Evolutionary conservation across 2,329 filamentous ascomycete species (phyloP).

Genomic region (Ophiostoma populinum): DNA sequence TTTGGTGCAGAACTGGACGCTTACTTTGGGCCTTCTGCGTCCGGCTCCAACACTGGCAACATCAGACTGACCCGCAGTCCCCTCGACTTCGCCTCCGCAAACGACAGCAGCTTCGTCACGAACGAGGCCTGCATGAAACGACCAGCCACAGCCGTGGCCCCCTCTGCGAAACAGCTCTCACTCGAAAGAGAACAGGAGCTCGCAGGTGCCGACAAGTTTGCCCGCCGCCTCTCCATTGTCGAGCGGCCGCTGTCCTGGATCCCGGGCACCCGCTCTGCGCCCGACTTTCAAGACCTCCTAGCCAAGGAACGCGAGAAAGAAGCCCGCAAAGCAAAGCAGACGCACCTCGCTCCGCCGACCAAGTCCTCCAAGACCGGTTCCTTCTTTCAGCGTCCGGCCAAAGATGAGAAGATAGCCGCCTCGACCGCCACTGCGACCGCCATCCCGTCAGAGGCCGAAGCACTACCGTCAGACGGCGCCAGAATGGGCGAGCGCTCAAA

Average conservation of each 20-base stretch:
- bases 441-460: not conserved
- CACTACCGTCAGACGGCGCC: constrained; percentile 3
- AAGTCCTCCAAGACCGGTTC: not conserved
- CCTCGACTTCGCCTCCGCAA: not conserved
- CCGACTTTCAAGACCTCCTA: constrained; percentile 19
- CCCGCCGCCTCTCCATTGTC: constrained; percentile 28
- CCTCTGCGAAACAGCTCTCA: not conserved
- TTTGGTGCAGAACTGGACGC: constrained; percentile 2
- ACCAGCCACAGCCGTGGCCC: constrained; percentile 2
- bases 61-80: not conserved
- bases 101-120: not conserved
- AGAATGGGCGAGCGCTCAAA: constrained; percentile 14
- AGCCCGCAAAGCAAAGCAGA: not conserved
- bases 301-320: constrained; percentile 12
- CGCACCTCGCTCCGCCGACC: not conserved
- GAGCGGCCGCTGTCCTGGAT: constrained; percentile 37
- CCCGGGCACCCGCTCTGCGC: constrained; percentile 25
- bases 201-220: constrained; percentile 16
- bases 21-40: not conserved
- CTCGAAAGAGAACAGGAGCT: constrained; percentile 6
- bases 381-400: not conserved
- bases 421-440: not conserved
- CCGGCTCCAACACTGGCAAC: not conserved
- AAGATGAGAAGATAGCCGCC: constrained; percentile 5
- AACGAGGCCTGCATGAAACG: not conserved